These are phyloP conservation scores for Blumeria graminis DNA, from an alignment of 2,329 filamentous ascomycete genomes.

Conservation along the genomic window DNA sequence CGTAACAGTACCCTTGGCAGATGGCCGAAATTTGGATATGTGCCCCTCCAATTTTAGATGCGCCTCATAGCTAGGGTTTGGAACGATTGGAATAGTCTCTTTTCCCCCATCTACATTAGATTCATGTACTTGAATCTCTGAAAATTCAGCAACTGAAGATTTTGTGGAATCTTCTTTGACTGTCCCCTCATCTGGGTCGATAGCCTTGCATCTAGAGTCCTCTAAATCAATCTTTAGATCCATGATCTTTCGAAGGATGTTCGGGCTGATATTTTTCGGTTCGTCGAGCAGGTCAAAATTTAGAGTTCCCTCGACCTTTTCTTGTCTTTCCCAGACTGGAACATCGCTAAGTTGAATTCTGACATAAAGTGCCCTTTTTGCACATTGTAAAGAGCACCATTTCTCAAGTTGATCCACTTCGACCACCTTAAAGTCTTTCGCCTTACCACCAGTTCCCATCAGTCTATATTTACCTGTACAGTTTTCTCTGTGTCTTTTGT, in stretches of 20 bases:
- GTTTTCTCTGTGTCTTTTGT: constrained; percentile 30
- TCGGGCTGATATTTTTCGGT: constrained; percentile 18
- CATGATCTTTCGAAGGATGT: constrained; percentile 3
- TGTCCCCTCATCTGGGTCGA: not conserved
- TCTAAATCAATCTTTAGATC: not conserved
- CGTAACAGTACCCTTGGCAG: too few relatives aligned
- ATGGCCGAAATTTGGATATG: too few relatives aligned
- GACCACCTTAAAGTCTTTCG: constrained; percentile 40
- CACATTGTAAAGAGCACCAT: constrained; percentile 70
- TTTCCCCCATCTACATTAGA: too few relatives aligned
- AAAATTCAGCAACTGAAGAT: too few relatives aligned
- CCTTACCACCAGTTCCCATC: constrained; percentile 24
- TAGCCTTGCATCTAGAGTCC: not conserved
- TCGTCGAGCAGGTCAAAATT: constrained; percentile 44
- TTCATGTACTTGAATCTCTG: too few relatives aligned
- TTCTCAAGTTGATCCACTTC: constrained; percentile 49
- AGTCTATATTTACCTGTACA: constrained; percentile 44
- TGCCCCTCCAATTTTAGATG: too few relatives aligned
- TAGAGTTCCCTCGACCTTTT: constrained; percentile 4
- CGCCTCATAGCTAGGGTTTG: too few relatives aligned
- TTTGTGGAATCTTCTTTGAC: not conserved
- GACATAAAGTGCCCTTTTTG: constrained; percentile 57
- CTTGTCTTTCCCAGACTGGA: constrained; percentile 58
- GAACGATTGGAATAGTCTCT: too few relatives aligned
- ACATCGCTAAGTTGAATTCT: constrained; percentile 71